These are phyloP conservation scores for Geotrichum ghanense DNA, from an alignment of 805 yeast genomes.

Conservation along the genomic window DNA sequence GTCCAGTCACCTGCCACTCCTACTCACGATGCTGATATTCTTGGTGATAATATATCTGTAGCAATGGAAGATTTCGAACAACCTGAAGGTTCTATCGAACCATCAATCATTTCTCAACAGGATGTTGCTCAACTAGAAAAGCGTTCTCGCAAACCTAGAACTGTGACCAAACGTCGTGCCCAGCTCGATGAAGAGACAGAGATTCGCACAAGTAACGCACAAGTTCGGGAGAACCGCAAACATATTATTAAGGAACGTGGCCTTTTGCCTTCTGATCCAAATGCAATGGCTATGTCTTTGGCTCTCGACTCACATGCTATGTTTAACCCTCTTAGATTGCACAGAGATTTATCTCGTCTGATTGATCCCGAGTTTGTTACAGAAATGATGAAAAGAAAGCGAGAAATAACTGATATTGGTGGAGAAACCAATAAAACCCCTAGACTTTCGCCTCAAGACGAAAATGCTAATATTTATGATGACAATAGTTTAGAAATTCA, in stretches of 20 bases:
- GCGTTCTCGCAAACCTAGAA: neutral
- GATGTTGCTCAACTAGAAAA: neutral
- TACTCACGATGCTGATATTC: conserved; percentile 6
- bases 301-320: conserved; percentile 1
- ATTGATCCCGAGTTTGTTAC: conserved; percentile 7
- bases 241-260: conserved; percentile 10
- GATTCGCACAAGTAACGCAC: conserved; percentile 29
- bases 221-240: conserved; percentile 22
- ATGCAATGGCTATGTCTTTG: conserved; percentile 2
- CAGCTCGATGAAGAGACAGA: conserved; percentile 36
- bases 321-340: conserved; percentile 6
- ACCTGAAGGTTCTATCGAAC: neutral
- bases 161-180: neutral
- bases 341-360: conserved; percentile 1
- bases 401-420: neutral
- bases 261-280: conserved; percentile 9
- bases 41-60: conserved; percentile 6
- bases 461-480: neutral
- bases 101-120: conserved; percentile 2
- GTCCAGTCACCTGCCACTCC: conserved; percentile 8
- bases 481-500: neutral
- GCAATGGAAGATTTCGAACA: conserved; percentile 6
- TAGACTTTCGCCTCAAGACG: neutral
- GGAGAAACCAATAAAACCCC: neutral
- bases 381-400: conserved; percentile 8